Percentiles rank a stretch among this genome's conserved stretches.
Evolutionary conservation across 257 asterid genomes (phyloP).

Genomic region (Knoxia roxburghii): DNA sequence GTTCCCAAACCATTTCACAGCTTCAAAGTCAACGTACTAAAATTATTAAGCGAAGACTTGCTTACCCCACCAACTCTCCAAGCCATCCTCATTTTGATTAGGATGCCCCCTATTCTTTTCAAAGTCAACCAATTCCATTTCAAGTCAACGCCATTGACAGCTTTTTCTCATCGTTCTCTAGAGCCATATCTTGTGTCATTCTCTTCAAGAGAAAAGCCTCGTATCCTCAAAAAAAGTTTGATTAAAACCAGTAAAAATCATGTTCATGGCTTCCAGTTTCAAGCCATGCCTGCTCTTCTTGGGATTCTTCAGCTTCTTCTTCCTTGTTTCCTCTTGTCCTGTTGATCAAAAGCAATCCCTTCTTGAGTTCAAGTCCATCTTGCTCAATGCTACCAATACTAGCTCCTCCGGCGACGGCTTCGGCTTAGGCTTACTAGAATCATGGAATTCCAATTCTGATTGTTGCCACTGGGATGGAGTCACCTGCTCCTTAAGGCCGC

Average conservation of each 20-base stretch:
- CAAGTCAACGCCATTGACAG: neutral
- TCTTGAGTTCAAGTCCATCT: constrained; percentile 20
- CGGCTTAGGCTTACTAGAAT: neutral
- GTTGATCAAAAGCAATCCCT: constrained; percentile 25
- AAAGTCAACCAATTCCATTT: neutral
- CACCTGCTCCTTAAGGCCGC: neutral
- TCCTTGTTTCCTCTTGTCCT: constrained; percentile 12
- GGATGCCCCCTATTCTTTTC: no score
- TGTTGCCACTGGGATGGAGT: constrained; percentile 30
- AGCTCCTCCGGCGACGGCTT: neutral
- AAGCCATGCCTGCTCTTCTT: constrained; percentile 8
- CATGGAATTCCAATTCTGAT: constrained; percentile 24
- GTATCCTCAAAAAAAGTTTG: neutral
- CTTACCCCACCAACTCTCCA: neutral
- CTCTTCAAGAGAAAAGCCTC: neutral
- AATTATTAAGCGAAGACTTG: neutral
- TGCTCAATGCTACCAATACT: constrained; percentile 1
- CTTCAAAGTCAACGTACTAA: neutral
- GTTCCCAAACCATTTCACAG: neutral
- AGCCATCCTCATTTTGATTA: no score
- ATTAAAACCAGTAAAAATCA: neutral
- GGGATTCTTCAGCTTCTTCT: constrained; percentile 16
- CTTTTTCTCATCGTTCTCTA: neutral
- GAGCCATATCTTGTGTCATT: neutral
- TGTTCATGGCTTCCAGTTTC: constrained; percentile 1